Evolutionary conservation across 208 protist species (phyloP), one percentile per base, ranked within the genome.

Genomic region (Phytomonas sp.): DNA sequence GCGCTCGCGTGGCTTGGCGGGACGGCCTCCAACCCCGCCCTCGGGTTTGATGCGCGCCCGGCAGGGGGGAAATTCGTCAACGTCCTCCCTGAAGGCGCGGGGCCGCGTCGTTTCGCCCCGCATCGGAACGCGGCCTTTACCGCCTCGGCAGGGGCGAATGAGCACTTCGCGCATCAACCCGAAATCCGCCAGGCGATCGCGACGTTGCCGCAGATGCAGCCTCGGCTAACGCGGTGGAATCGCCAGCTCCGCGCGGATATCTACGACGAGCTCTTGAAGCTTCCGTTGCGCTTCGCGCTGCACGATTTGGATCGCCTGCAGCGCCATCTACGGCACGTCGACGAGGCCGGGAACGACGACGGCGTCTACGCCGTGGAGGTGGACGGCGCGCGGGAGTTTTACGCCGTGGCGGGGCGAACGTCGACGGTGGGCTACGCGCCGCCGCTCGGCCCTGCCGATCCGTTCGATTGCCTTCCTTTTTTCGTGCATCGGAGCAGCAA

Each of bases 211-310:
- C 23, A 76, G 23, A 68, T 72, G 26, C n/a, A n/a, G 77, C 81
- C 66, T 79, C 71, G 3, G 28, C 75, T 78, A 11, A 53, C 75
- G 7, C 87, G 84, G 51, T 93, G 83, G 82, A 83, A 82, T 26
- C 77, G 82, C 2, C 70, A 56, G 4, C 83, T 96, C 0, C 83
- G 87, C 5, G 75, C 82, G 8, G 87, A 93, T 34, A 78, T 96
- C 59, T 96, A 96, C 79, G 91, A 94, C 59, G 91, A 96, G 67
- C 73, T 96, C 53, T 68, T 94, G 65, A 96, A 96, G 74, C 73
- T 96, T 23, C 91, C 91, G 11, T 67, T 96, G 53, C 85, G 91
- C 11, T 96, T 79, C 70, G 77, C 79, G 46, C 77, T 96, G 60
- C 91, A 96, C 62, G 78, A 83, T 72, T 96, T 94, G 67, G 66